phyloP scores from a whole-genome alignment of 768 basidiomycete species.

The Termitomyces sp. region DNA sequence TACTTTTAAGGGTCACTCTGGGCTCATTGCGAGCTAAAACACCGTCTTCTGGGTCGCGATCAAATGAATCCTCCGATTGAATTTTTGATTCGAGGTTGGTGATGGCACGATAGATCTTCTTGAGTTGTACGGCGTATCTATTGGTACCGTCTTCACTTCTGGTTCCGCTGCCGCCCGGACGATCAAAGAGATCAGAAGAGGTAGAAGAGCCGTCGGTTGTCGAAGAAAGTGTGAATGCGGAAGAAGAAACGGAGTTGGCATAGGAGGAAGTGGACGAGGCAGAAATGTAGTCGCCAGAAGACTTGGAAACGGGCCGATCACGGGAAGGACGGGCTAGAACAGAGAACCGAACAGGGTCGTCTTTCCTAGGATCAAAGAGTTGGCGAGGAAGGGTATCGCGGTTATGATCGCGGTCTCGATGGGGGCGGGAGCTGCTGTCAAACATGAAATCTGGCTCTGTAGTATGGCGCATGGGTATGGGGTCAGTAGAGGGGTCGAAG shows the following conservation, averaged over 20 bases:
- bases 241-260: slow-evolving; percentile 61
- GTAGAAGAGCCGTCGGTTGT: slow-evolving; percentile 74
- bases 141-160: slow-evolving; percentile 51
- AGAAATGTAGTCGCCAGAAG: slow-evolving; percentile 66
- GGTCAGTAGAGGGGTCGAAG: slow-evolving; percentile 69
- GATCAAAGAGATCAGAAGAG: slow-evolving; percentile 66
- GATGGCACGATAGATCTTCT: slow-evolving; percentile 79
- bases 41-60: slow-evolving; percentile 36
- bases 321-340: slow-evolving; percentile 47
- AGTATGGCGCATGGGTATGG: slow-evolving; percentile 52
- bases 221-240: slow-evolving; percentile 68
- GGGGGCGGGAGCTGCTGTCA: slow-evolving; percentile 44
- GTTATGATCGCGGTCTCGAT: slow-evolving; percentile 20
- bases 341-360: slow-evolving; percentile 86
- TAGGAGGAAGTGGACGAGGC: slow-evolving; percentile 75
- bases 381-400: slow-evolving; percentile 40
- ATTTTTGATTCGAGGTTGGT: slow-evolving; percentile 74
- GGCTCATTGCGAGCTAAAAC: slow-evolving; percentile 26
- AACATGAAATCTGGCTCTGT: slow-evolving; percentile 64
- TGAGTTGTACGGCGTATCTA: slow-evolving; percentile 69
- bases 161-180: slow-evolving; percentile 32
- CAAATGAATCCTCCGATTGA: slow-evolving; percentile 53
- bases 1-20: slow-evolving; percentile 38
- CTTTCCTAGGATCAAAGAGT: slow-evolving; percentile 84
- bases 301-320: slow-evolving; percentile 48